Conservation (phyloP, 177 flowering plant genomes). For the Vitis hybrid region DNA sequence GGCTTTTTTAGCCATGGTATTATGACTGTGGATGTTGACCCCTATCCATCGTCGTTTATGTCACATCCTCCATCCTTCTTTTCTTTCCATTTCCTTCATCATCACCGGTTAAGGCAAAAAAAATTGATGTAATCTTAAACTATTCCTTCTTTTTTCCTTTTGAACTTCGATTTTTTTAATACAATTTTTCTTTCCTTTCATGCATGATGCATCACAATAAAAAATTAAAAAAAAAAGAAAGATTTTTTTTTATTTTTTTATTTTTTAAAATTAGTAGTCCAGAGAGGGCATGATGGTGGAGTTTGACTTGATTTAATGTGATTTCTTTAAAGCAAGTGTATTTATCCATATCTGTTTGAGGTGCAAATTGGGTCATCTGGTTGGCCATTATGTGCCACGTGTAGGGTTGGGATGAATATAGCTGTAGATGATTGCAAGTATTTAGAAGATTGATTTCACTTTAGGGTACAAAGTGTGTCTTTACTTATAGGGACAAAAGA, state of each 20-base stretch:
- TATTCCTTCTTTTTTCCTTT: background rate
- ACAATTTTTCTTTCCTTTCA: background rate
- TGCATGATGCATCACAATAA: background rate
- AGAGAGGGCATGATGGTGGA: slow-evolving; percentile 11
- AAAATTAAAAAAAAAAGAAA: background rate
- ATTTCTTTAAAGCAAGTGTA: background rate
- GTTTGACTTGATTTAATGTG: slow-evolving; percentile 9
- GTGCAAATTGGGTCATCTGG: slow-evolving; percentile 12
- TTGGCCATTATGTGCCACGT: slow-evolving; percentile 20
- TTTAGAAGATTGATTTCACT: slow-evolving; percentile 20
- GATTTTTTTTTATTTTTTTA: too few species aligned
- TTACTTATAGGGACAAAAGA: slow-evolving; percentile 23
- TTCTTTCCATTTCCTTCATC: background rate
- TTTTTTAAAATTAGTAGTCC: too few species aligned
- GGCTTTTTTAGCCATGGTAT: slow-evolving; percentile 16
- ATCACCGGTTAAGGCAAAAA: background rate
- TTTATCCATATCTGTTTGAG: slow-evolving; percentile 5
- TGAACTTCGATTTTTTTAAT: background rate
- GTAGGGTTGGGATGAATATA: background rate
- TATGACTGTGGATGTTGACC: slow-evolving; percentile 27
- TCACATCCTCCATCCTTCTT: slow-evolving; percentile 10
- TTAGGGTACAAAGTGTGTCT: slow-evolving; percentile 29
- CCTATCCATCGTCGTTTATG: slow-evolving; percentile 7
- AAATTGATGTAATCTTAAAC: background rate
- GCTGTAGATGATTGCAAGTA: slow-evolving; percentile 1